Percentiles rank a stretch among this genome's conserved stretches.
phyloP scores from a whole-genome alignment of 1,139 yeast genomes.

The Scheffersomyces titani region DNA sequence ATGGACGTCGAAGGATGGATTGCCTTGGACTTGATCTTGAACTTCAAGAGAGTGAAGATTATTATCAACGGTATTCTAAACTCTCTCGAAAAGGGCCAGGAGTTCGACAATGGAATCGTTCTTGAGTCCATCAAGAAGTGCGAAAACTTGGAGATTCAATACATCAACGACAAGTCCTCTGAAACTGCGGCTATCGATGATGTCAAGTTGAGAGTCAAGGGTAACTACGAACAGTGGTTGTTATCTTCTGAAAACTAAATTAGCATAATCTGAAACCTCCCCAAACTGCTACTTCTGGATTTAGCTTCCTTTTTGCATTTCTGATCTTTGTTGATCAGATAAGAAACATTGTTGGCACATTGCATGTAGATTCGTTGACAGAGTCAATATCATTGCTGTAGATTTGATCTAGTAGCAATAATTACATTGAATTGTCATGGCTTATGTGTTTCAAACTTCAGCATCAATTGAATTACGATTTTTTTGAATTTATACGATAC shows the following conservation, averaged over 20 bases:
- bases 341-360: neutral
- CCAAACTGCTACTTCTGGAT: neutral
- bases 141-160: constrained; percentile 40
- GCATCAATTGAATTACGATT: neutral
- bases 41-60: constrained; percentile 72
- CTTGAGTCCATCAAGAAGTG: constrained; percentile 38
- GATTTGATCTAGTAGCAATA: neutral
- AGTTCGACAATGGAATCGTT: constrained; percentile 24
- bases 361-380: neutral
- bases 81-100: constrained; percentile 24
- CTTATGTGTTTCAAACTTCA: neutral
- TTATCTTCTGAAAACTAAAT: constrained; percentile 23
- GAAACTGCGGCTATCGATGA: constrained; percentile 30
- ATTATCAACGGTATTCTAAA: constrained; percentile 45
- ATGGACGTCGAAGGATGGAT: constrained; percentile 79
- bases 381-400: neutral
- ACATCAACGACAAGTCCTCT: constrained; percentile 25
- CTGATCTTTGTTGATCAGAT: neutral
- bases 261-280: neutral
- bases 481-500: neutral
- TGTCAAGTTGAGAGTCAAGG: constrained; percentile 44
- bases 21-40: constrained; percentile 60
- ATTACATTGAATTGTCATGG: neutral
- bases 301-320: neutral
- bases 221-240: constrained; percentile 46